Evolutionary conservation across 179 eudicot species (phyloP).

Genomic region (Corrigiola litoralis): DNA sequence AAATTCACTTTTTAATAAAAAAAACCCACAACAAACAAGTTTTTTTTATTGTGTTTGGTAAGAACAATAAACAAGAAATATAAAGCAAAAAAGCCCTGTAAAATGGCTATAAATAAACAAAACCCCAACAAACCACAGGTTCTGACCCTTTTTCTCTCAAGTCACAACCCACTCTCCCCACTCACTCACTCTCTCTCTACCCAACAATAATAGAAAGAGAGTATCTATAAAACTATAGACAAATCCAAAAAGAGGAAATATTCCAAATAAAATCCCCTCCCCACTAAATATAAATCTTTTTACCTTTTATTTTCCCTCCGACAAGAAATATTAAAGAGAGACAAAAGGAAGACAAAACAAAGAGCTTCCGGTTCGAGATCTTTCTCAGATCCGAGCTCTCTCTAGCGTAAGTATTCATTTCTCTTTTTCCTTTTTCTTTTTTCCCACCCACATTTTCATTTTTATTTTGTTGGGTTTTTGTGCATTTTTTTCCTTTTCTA

Average conservation of each 20-base stretch:
- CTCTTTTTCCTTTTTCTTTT: too few species aligned
- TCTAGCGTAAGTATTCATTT: conserved; percentile 14
- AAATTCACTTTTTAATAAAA: not conserved
- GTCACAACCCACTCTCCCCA: not conserved
- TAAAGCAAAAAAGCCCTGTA: not conserved
- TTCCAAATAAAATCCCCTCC: too few species aligned
- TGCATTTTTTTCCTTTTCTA: not conserved
- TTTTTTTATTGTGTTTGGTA: too few species aligned
- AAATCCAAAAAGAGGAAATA: too few species aligned
- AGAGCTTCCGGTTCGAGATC: conserved; percentile 20
- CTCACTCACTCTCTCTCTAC: not conserved
- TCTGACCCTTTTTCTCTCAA: conserved; percentile 2
- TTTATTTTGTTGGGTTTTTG: not conserved
- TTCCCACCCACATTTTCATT: not conserved
- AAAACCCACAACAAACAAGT: too few species aligned
- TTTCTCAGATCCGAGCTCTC: conserved; percentile 33
- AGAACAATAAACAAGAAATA: not conserved
- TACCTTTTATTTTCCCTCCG: too few species aligned
- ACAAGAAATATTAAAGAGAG: not conserved
- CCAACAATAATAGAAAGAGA: not conserved
- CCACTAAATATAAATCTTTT: too few species aligned
- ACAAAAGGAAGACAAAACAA: not conserved
- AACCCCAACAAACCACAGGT: conserved; percentile 15
- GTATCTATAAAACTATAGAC: too few species aligned
- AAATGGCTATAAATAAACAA: not conserved